Base-by-base conservation (phyloP, 176 grass and related monocot genomes). In the Bromus sterilis region DNA sequence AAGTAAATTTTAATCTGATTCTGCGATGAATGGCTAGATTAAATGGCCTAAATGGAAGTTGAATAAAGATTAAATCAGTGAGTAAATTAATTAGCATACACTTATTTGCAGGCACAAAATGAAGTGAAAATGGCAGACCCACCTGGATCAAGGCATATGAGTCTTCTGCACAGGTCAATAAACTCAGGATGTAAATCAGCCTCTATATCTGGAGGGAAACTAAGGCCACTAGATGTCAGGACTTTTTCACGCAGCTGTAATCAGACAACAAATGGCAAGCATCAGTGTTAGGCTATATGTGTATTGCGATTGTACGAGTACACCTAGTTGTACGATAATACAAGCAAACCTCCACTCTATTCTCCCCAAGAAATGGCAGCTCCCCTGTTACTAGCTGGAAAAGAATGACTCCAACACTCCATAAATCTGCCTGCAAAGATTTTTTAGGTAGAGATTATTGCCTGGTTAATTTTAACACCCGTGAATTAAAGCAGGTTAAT, bases 361-460 rank as follows among this genome's bases (percentile, higher is more conserved):
- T 87, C 24, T 40, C 74, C 56, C 92, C 89, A 72, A 48, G 33
- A 87, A 85, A 91, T 32, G 86, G 84, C 24, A 89, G 18, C 44
- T 89, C 70, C 56, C 92, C 92, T 10, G 84, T 91, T 56, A 94
- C 86, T 57, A 94, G 74, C 89, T 91, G 92, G 63, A 91, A 94
- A 58, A 94, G 86, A 87, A 94, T 91, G 40, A 88, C 84, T 9
- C 92, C 92, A 63, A 91, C 60, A 72, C 89, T 94, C 92, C 92
- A 94, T 76, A 94, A 87, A 84, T 91, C 92, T 75, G 89, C 89
- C 92, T 94, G 92, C 73, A 85, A 74, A 79, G 25, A 9, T 71
- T 65, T 71, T 71, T 16, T 35, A 16, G 14, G 46, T 24, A 20
- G 32, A 76, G 28, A 80, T 84, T 30, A 84, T 73, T 71, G n/a